Evolutionary conservation across 2,329 filamentous ascomycete genomes (phyloP).

Genomic region (Talaromyces sp.): DNA sequence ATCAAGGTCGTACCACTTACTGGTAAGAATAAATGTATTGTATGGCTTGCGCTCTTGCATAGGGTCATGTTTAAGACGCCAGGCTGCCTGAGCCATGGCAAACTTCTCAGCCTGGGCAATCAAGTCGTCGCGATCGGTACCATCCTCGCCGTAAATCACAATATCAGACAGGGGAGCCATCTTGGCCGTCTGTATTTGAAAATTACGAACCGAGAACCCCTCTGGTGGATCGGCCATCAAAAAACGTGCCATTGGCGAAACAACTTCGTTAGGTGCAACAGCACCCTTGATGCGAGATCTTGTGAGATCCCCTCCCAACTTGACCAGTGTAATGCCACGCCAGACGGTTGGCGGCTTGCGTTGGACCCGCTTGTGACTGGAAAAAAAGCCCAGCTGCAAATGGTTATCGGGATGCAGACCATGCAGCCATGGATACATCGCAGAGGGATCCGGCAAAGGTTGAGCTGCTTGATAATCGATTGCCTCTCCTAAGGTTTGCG

Average conservation of each 20-base stretch:
- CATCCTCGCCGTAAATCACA: slow-evolving; percentile 82
- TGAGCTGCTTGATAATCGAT: slow-evolving; percentile 76
- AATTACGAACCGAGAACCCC: slow-evolving; percentile 94
- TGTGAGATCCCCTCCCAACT: slow-evolving; percentile 79
- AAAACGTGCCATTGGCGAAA: slow-evolving; percentile 68
- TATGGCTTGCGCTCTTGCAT: slow-evolving; percentile 65
- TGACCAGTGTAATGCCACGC: slow-evolving; percentile 81
- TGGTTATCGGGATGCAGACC: slow-evolving; percentile 87
- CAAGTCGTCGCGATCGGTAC: slow-evolving; percentile 62
- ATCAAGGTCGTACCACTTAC: slow-evolving; percentile 43
- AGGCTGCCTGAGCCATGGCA: slow-evolving; percentile 73
- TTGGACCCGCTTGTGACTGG: slow-evolving; percentile 70
- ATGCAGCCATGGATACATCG: slow-evolving; percentile 95
- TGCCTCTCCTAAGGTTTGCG: slow-evolving; percentile 69
- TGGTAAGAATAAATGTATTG: slow-evolving; percentile 78
- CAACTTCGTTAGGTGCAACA: slow-evolving; percentile 76
- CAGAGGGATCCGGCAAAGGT: slow-evolving; percentile 78
- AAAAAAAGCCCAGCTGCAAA: slow-evolving; percentile 87
- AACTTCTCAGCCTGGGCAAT: slow-evolving; percentile 66
- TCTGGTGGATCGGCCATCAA: slow-evolving; percentile 81
- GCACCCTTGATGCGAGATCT: slow-evolving; percentile 82
- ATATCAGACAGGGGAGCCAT: slow-evolving; percentile 87
- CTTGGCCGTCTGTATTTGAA: slow-evolving; percentile 93
- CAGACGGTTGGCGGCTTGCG: slow-evolving; percentile 74
- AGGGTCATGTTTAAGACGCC: slow-evolving; percentile 67